phyloP scores from a whole-genome alignment of 2,329 filamentous ascomycete genomes.

The Fusarium sp. region DNA sequence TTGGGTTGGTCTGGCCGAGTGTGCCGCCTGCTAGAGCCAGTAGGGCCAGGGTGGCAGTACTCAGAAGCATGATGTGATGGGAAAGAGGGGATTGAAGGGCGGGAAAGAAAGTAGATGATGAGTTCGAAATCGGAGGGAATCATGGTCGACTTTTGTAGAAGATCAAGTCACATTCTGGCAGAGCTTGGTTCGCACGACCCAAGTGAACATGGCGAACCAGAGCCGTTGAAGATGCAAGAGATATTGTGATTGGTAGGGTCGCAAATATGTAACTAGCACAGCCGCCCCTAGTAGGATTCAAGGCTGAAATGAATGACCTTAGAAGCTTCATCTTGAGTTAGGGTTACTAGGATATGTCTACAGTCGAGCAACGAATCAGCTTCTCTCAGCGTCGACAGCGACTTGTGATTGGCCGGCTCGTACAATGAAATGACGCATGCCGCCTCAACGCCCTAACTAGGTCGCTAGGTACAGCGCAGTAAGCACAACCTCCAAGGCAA shows the following conservation, averaged over 20 bases:
- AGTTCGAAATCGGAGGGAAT: neutral
- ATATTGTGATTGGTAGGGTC: neutral
- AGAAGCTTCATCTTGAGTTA: neutral
- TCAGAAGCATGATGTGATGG: neutral
- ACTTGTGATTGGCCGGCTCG: conserved; percentile 4
- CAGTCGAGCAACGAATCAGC: neutral
- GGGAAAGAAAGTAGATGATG: neutral
- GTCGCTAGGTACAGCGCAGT: neutral
- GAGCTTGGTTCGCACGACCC: neutral
- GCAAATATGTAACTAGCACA: neutral
- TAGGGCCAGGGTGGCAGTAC: neutral
- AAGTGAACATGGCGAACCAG: neutral
- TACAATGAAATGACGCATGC: neutral
- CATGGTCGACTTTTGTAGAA: neutral
- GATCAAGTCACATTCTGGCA: neutral
- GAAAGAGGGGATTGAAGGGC: neutral
- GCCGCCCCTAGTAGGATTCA: neutral
- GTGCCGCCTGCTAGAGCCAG: neutral
- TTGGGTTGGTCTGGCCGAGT: neutral
- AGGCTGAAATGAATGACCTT: neutral
- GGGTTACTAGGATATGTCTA: neutral
- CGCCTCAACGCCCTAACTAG: neutral
- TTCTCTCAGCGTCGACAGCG: neutral
- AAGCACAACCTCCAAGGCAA: neutral
- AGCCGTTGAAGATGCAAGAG: neutral